phyloP scores from a whole-genome alignment of 1,139 yeast genomes.

The Kluyveromyces marxianus region DNA sequence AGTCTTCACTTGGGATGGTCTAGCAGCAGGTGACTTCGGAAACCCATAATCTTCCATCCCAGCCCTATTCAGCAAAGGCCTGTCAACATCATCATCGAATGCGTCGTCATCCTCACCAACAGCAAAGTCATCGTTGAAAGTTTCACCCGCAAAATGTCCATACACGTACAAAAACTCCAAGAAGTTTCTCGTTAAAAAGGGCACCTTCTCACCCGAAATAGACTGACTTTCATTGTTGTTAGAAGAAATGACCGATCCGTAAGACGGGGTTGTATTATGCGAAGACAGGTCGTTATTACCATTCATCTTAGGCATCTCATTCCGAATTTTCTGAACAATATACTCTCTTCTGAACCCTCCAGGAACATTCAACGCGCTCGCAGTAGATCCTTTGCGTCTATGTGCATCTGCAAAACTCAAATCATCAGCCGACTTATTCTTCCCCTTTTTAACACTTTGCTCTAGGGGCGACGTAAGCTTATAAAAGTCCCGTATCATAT shows the following conservation, averaged over 20 bases:
- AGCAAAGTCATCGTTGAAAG: conserved; percentile 58
- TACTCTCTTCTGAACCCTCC: conserved; percentile 76
- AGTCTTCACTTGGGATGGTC: conserved; percentile 43
- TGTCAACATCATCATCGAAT: not conserved
- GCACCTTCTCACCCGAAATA: conserved; percentile 28
- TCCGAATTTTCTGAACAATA: conserved; percentile 36
- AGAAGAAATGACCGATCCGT: conserved; percentile 5
- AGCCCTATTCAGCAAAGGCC: conserved; percentile 33
- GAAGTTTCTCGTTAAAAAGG: conserved; percentile 58
- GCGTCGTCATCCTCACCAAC: conserved; percentile 39
- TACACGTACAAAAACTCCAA: conserved; percentile 66
- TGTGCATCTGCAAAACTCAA: conserved; percentile 15
- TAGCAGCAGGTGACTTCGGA: not conserved
- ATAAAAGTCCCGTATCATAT: conserved; percentile 57
- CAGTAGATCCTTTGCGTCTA: conserved; percentile 50
- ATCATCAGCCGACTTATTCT: conserved; percentile 28
- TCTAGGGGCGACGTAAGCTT: conserved; percentile 22
- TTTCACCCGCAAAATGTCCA: conserved; percentile 83
- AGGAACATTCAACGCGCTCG: conserved; percentile 64
- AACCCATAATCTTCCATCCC: conserved; percentile 7
- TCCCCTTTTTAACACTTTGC: conserved; percentile 22
- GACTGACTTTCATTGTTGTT: conserved; percentile 4
- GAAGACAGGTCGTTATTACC: conserved; percentile 10
- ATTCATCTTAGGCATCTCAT: conserved; percentile 18
- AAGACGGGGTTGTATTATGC: conserved; percentile 7